Percentiles rank a stretch among this genome's conserved stretches.
Conservation (phyloP, 2,329 filamentous ascomycete species). For the Aureobasidium namibiae region DNA sequence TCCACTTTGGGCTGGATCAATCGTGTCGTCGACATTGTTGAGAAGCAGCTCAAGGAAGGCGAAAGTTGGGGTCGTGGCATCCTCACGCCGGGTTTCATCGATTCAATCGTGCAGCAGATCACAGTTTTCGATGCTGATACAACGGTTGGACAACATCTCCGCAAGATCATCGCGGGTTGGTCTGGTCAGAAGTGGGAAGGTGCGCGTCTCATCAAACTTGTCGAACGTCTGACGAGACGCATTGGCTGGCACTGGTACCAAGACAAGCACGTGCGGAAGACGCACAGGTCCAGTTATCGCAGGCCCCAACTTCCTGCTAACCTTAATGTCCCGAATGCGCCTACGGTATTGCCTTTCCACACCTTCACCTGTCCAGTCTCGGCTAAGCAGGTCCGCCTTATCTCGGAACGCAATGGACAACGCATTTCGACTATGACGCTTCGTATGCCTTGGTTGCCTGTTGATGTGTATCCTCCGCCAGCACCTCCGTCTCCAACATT, state of each 20-base stretch:
- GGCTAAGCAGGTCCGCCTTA: conserved; percentile 82
- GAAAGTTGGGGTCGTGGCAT: conserved; percentile 75
- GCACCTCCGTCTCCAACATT: conserved; percentile 71
- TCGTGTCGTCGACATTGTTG: conserved; percentile 82
- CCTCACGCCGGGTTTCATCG: conserved; percentile 40
- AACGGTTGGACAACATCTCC: conserved; percentile 31
- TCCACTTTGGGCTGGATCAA: conserved; percentile 73
- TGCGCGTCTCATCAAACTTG: conserved; percentile 68
- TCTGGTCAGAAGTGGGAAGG: conserved; percentile 77
- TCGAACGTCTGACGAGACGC: conserved; percentile 74
- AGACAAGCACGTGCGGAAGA: conserved; percentile 61
- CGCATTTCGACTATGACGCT: conserved; percentile 89
- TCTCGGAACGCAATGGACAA: conserved; percentile 88
- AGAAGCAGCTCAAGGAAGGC: conserved; percentile 77
- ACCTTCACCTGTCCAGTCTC: conserved; percentile 93
- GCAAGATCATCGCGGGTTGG: conserved; percentile 44
- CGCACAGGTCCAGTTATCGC: conserved; percentile 52
- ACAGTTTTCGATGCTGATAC: conserved; percentile 27
- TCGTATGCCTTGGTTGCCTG: conserved; percentile 75
- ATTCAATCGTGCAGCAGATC: conserved; percentile 39
- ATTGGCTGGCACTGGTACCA: conserved; percentile 82
- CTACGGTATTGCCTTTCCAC: conserved; percentile 92
- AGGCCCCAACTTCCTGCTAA: conserved; percentile 65
- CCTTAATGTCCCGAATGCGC: conserved; percentile 74
- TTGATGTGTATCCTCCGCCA: conserved; percentile 75